Evolutionary conservation across 2,329 filamentous ascomycete species (phyloP), one percentile per base, ranked within the genome.

Genomic region (Pestalotiopsis sp.): DNA sequence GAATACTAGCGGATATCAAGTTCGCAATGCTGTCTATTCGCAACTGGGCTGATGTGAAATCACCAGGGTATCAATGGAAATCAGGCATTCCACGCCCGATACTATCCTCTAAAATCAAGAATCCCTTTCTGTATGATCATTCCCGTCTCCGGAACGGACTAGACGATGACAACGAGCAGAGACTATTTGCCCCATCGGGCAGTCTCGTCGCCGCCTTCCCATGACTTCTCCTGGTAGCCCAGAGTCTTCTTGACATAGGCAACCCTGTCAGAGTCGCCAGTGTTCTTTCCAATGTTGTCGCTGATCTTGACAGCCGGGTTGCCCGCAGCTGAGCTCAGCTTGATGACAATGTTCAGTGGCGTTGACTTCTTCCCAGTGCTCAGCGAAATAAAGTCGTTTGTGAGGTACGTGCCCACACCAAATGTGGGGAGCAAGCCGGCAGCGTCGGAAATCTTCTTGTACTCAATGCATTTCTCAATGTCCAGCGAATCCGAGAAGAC

Each of bases 261-360:
- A 0, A 99, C 93, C 1, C 92, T 93, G 23, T 86, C 86, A 74
- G 90, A 89, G 76, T 98, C 92, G 7, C 96, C 96, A 0, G 94
- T 98, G 76, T 99, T 99, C 86, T 99, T 99, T 60, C 94, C 89
- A 72, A 91, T 87, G 76, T 98, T 98, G 79, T 95, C 92, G 71
- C 87, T 98, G 73, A 99, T 93, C 85, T 99, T 99, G 77, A 99
- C 90, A 2, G 96, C 95, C 0, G 92, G 89, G 61, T 91, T 88
- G 5, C 95, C 95, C 14, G 85, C 89, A 0, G 94, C 96, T 11
- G 93, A 94, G 71, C 93, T 93, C 70, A 99, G 87, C 83, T 99
- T 99, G 82, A 99, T 98, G 73, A 99, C 96, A 75, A 99, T 99
- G 76, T 99, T 99, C 67, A 99, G 83, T 0, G 96, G 96, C 17